phyloP scores from a whole-genome alignment of 2,329 filamentous ascomycete species.

The Graphilbum sp. region DNA sequence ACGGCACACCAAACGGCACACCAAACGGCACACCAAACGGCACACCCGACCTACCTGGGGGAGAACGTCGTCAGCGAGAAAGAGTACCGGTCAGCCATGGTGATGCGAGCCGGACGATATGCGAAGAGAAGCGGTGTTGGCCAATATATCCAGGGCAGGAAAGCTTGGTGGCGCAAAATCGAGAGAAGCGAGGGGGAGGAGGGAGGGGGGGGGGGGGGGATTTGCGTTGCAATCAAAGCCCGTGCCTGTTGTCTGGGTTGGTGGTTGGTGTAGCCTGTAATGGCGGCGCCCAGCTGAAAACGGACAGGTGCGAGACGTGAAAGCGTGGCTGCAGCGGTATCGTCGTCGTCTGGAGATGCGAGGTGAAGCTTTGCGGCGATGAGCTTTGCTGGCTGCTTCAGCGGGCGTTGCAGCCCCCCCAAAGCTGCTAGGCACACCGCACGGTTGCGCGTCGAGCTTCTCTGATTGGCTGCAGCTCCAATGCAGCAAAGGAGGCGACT shows the following conservation, averaged over 20 bases:
- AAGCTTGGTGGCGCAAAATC: too few species aligned
- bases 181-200: too few species aligned
- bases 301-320: too few species aligned
- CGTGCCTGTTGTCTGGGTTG: too few species aligned
- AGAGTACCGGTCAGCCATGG: slow-evolving; percentile 96
- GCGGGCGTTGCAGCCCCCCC: background rate
- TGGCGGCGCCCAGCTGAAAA: too few species aligned
- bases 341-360: background rate
- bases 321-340: too few species aligned
- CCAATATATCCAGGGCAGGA: too few species aligned
- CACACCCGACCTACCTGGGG: slow-evolving; percentile 70
- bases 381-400: background rate
- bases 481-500: background rate
- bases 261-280: too few species aligned
- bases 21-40: too few species aligned
- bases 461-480: slow-evolving; percentile 10
- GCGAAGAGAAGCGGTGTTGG: background rate
- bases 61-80: slow-evolving; percentile 99
- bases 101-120: slow-evolving; percentile 11
- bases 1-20: background rate
- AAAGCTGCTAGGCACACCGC: slow-evolving; percentile 11
- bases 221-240: too few species aligned
- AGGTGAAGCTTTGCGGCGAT: background rate
- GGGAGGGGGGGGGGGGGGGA: too few species aligned
- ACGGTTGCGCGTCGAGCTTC: slow-evolving; percentile 13